Evolutionary conservation across 1,284 basidiomycete genomes (phyloP).

Genomic region (Fomes fomentarius): DNA sequence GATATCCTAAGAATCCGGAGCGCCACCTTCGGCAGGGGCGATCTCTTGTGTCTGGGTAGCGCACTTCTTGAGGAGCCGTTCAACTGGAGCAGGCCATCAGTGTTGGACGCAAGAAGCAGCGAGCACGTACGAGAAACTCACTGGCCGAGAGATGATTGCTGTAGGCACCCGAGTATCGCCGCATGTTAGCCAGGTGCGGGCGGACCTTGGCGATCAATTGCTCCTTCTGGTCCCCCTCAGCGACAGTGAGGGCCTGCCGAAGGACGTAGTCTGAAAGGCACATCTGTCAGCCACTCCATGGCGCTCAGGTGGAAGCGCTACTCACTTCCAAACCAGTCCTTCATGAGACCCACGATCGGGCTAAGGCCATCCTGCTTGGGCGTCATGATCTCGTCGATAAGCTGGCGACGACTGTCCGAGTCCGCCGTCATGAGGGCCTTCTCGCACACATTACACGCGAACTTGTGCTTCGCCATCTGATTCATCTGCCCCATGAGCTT

Average conservation of each 20-base stretch:
- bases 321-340: conserved; percentile 89
- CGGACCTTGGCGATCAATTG: conserved; percentile 63
- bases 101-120: conserved; percentile 6
- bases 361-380: conserved; percentile 64
- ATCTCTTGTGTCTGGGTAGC: conserved; percentile 6
- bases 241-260: conserved; percentile 74
- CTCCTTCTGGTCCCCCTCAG: conserved; percentile 73
- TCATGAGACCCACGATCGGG: conserved; percentile 81
- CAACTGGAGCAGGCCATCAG: conserved; percentile 50
- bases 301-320: conserved; percentile 18
- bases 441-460: conserved; percentile 97
- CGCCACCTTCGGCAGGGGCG: conserved; percentile 5
- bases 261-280: conserved; percentile 74
- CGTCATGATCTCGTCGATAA: conserved; percentile 84
- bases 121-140: conserved; percentile 42
- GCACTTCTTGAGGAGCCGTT: conserved; percentile 62
- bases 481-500: conserved; percentile 83
- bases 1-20: conserved; percentile 21
- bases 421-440: conserved; percentile 81
- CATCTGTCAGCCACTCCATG: neutral
- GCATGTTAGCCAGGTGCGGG: conserved; percentile 71
- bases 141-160: conserved; percentile 82
- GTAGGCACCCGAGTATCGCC: conserved; percentile 70
- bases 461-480: conserved; percentile 88
- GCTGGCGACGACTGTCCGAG: conserved; percentile 59